These are phyloP conservation scores for Carallia pectinifolia DNA, from an alignment of 345 rosid species.

Conservation along the genomic window DNA sequence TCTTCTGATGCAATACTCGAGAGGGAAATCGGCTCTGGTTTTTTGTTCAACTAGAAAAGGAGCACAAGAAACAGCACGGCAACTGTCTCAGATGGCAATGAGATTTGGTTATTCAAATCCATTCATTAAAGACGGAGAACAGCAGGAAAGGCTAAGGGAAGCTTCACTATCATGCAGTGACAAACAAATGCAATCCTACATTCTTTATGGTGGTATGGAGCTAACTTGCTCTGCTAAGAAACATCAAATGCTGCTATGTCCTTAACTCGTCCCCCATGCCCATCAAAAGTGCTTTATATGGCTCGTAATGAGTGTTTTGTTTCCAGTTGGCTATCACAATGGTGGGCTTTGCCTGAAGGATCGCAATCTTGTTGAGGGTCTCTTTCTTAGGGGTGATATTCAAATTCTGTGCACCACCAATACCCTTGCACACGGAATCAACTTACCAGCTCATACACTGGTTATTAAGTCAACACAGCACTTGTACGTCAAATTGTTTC, in stretches of 20 bases:
- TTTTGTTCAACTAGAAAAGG: slow-evolving; percentile 98
- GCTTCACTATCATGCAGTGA: slow-evolving; percentile 80
- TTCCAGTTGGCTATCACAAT: slow-evolving; percentile 93
- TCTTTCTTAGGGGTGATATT: slow-evolving; percentile 87
- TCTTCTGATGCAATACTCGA: slow-evolving; percentile 86
- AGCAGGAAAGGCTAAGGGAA: slow-evolving; percentile 81
- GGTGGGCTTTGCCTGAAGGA: slow-evolving; percentile 96
- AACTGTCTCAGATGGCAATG: slow-evolving; percentile 79
- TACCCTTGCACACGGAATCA: slow-evolving; percentile 98
- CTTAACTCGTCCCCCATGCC: slow-evolving; percentile 20
- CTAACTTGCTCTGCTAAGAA: slow-evolving; percentile 13
- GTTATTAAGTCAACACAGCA: slow-evolving; percentile 89
- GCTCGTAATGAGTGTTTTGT: slow-evolving; percentile 15
- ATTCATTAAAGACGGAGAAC: slow-evolving; percentile 75
- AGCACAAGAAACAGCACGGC: slow-evolving; percentile 93
- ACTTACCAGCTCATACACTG: slow-evolving; percentile 96
- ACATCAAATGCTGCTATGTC: slow-evolving; percentile 9
- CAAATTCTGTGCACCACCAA: slow-evolving; percentile 92
- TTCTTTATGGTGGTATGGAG: slow-evolving; percentile 76
- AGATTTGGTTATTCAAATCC: slow-evolving; percentile 89
- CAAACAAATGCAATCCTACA: slow-evolving; percentile 93
- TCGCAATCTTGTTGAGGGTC: slow-evolving; percentile 85
- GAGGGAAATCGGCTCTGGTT: slow-evolving; percentile 93
- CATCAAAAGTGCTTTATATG: not conserved
- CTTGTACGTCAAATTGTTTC: slow-evolving; percentile 52